Evolutionary conservation across 2,329 filamentous ascomycete genomes (phyloP), one percentile per base, ranked within the genome.

Genomic region (Penicillium concentricum): DNA sequence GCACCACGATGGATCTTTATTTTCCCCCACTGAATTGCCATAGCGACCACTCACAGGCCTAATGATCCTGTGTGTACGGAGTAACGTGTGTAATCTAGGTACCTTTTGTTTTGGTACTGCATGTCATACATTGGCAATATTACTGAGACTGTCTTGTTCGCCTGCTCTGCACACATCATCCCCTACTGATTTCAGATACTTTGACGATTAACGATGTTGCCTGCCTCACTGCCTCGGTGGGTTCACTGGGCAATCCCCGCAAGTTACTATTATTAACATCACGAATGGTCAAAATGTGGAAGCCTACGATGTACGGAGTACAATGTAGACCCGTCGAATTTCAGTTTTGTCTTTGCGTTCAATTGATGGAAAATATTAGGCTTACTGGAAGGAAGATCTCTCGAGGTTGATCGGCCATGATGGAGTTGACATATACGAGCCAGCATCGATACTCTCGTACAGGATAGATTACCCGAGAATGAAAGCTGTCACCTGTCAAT

Each of bases 11-110:
- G 54, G 54, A 56, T 50, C 54, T 56, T 22, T 38, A 12, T 26
- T 20, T 20, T 41, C 46, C 55, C 60, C 58, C 61, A 54, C 57
- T 34, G 37, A 35, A 65, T 65, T 64, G 61, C 58, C 56, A 64
- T 65, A 51, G 58, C 59, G 57, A 65, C 62, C 39, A 54, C 47
- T 52, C 20, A 48, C 42, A 22, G 48, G 28, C 24, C 42, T 32
- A 22, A 35, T 51, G 12, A 24, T 24, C 26, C 7, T 45, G 28
- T 26, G 16, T 39, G 26, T 16, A 32, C 12, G 30, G 12, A 32
- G 30, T 7, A 43, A 42, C 12, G 8, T 49, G 24, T 34, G 18
- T 20, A 39, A 41, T 22, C 16, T n/a, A 4, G 5, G 22, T 50
- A 37, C 30, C 28, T 18, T 24, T 30, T 34, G n/a, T n/a, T 47